Base-by-base conservation (phyloP, 176 grass and related monocot species). In the Metroxylon sagu region DNA sequence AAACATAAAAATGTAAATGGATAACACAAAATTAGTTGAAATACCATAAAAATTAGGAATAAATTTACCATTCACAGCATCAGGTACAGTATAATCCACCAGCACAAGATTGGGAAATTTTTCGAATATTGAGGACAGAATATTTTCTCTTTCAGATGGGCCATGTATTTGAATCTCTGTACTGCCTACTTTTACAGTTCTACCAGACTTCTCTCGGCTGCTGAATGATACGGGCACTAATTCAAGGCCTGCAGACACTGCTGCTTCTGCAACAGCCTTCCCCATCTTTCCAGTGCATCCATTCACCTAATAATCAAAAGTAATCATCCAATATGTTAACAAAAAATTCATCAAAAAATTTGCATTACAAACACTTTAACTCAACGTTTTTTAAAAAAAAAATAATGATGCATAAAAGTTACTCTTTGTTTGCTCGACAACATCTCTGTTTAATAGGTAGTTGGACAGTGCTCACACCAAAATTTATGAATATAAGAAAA, bases 251-350 rank as follows among this genome's bases (percentile, higher is more conserved):
- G 76, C 73, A 50, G 67, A 80, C 67, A 67, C 51, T 50, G 80
- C 77, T 27, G 81, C 76, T 63, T 97, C 78, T 16, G 87, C 87
- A 60, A 88, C 84, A 68, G 75, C 71, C 70, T 60, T 19, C 35
- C 83, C 92, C 84, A 88, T 97, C 50, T 97, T 97, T 30, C 93
- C 87, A 60, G 66, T 88, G 76, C 93, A 91, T 29, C 87, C 84
- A 80, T 91, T 97, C 48, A 97, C 93, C 87, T 97, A 75, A 43
- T 43, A 2, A 14, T 43, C 35, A 43, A 43, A 6, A 43, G 35
- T 43, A 43, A 43, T 43, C 35, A 43, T 43, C 35, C 12, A 43
- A 43, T 43, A 43, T 2, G 8, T 14, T 43, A 43, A 12, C 3
- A 8, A 43, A 43, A 43, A 43, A 43, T 12, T 7, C 35, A 43